Evolutionary conservation across 1,284 basidiomycete species (phyloP).

Genomic region (Ustilago shanxiensis): DNA sequence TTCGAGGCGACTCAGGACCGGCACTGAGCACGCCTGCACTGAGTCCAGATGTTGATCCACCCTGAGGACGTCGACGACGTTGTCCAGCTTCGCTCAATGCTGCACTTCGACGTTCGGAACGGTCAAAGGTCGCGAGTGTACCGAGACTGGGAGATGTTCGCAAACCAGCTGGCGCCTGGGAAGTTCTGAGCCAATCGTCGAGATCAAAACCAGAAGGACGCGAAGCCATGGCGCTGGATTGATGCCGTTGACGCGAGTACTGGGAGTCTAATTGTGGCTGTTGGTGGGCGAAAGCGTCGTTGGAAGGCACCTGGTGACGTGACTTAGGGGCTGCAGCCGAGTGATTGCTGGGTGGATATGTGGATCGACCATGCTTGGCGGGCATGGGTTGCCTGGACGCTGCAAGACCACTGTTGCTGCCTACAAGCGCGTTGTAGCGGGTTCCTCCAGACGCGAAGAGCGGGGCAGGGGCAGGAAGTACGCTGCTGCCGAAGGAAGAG

Average conservation of each 20-base stretch:
- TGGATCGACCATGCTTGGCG: constrained; percentile 26
- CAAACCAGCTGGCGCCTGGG: constrained; percentile 20
- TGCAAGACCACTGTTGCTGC: constrained; percentile 16
- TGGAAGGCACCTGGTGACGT: constrained; percentile 27
- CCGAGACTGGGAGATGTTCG: constrained; percentile 44
- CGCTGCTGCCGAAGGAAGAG: constrained; percentile 53
- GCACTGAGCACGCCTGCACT: constrained; percentile 52
- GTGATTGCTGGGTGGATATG: constrained; percentile 49
- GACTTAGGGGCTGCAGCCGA: constrained; percentile 33
- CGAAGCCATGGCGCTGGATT: constrained; percentile 22
- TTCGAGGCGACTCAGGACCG: constrained; percentile 40
- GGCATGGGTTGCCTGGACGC: constrained; percentile 7
- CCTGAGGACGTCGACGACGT: constrained; percentile 25
- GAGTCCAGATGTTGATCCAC: constrained; percentile 43
- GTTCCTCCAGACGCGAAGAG: constrained; percentile 25
- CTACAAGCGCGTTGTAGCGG: constrained; percentile 23
- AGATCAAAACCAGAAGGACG: constrained; percentile 42
- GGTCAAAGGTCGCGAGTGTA: constrained; percentile 31
- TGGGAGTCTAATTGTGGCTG: constrained; percentile 13
- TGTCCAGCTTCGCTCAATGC: constrained; percentile 52
- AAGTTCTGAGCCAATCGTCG: constrained; percentile 41
- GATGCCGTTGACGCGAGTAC: constrained; percentile 19
- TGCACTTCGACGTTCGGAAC: constrained; percentile 22
- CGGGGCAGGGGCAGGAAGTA: constrained; percentile 36
- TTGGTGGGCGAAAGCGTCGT: constrained; percentile 14